These are phyloP conservation scores for Eimeria necatrix DNA, from an alignment of 169 alveolate genomes.

Conservation along the genomic window DNA sequence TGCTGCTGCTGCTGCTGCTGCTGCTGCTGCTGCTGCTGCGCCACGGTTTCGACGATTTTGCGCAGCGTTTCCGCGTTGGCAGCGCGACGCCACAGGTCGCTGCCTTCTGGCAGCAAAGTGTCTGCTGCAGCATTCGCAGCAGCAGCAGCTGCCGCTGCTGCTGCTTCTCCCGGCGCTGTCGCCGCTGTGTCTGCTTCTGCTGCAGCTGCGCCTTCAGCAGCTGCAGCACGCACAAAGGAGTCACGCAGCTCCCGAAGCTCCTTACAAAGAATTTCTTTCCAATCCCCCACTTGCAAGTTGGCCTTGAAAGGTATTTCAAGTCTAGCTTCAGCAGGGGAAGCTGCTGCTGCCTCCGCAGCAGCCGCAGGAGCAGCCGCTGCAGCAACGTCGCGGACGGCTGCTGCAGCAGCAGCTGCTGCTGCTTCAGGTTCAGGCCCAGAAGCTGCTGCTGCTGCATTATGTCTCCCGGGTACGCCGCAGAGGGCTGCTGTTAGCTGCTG, in stretches of 20 bases:
- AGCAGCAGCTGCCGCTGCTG: neutral
- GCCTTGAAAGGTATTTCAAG: neutral
- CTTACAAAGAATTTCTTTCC: neutral
- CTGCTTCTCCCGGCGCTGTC: neutral
- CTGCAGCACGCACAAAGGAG: constrained; percentile 46
- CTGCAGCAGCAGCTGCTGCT: constrained; percentile 2
- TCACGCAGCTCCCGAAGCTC: constrained; percentile 36
- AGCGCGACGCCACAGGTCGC: constrained; percentile 38
- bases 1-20: constrained; percentile 48
- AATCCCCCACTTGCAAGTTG: neutral
- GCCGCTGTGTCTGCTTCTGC: neutral
- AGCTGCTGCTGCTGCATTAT: neutral
- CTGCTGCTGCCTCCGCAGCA: constrained; percentile 14
- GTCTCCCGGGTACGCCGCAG: neutral
- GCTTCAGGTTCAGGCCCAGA: neutral
- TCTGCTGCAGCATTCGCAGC: neutral
- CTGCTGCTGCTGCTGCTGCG: constrained; percentile 29
- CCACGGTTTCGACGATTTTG: neutral
- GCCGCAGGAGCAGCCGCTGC: neutral
- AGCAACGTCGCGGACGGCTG: neutral
- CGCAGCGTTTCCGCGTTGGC: constrained; percentile 63
- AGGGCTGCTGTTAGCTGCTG: constrained; percentile 34
- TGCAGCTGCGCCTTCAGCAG: neutral
- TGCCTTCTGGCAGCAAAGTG: neutral
- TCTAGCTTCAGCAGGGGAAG: neutral